These are phyloP conservation scores for Sinapis alba DNA, from an alignment of 441 rosid genomes.

Conservation along the genomic window DNA sequence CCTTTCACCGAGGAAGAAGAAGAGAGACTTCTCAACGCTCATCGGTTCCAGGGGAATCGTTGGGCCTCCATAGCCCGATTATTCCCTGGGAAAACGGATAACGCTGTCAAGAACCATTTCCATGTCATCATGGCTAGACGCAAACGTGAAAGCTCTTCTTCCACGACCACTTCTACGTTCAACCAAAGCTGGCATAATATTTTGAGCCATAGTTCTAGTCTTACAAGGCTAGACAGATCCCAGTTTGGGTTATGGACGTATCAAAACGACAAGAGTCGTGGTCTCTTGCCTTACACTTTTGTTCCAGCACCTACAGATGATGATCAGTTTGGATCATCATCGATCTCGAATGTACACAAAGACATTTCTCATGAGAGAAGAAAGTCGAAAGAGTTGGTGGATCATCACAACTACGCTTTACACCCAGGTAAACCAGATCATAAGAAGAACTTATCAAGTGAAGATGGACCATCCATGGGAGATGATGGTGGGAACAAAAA, in stretches of 20 bases:
- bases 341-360: conserved; percentile 5
- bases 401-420: conserved; percentile 11
- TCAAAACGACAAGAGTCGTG: conserved; percentile 17
- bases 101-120: conserved; percentile 64
- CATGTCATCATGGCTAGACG: conserved; percentile 64
- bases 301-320: conserved; percentile 13
- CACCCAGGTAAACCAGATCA: conserved; percentile 5
- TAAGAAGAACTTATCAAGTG: conserved; percentile 16
- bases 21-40: conserved; percentile 51
- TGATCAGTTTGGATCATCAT: conserved; percentile 36
- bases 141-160: conserved; percentile 41
- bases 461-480: conserved; percentile 40
- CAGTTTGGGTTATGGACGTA: conserved; percentile 35
- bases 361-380: conserved; percentile 13
- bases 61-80: conserved; percentile 63
- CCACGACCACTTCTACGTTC: conserved; percentile 24
- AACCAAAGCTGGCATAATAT: conserved; percentile 22
- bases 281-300: conserved; percentile 33
- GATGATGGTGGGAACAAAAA: conserved; percentile 35
- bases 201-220: conserved; percentile 33
- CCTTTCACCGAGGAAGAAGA: conserved; percentile 64
- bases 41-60: conserved; percentile 54
- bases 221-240: conserved; percentile 20
- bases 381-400: conserved; percentile 29
- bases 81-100: conserved; percentile 64